These are phyloP conservation scores for Mortierella sp. DNA, from an alignment of 371 early-diverging fungal genomes.

Conservation along the genomic window DNA sequence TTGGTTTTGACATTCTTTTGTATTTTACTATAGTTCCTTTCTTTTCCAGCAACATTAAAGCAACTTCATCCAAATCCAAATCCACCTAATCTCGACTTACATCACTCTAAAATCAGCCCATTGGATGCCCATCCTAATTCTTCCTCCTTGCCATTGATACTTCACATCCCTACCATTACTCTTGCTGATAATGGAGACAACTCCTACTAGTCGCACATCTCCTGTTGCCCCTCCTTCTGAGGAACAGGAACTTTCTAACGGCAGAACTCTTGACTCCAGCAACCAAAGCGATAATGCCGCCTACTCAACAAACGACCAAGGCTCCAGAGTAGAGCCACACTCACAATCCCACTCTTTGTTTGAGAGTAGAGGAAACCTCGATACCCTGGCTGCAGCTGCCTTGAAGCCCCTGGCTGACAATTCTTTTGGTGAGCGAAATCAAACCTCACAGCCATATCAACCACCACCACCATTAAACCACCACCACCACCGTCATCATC, in stretches of 20 bases:
- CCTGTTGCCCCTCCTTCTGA: background rate
- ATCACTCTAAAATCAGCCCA: background rate
- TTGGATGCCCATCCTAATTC: background rate
- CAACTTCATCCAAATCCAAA: background rate
- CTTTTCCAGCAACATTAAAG: background rate
- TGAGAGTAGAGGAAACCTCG: slow-evolving; percentile 42
- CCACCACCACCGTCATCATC: background rate
- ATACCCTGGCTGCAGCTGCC: slow-evolving; percentile 50
- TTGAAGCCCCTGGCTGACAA: slow-evolving; percentile 32
- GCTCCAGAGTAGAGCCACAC: background rate
- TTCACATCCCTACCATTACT: background rate
- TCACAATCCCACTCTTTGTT: slow-evolving; percentile 14
- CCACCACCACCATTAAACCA: background rate
- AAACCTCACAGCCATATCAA: slow-evolving; percentile 5
- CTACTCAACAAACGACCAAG: background rate
- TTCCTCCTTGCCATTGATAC: background rate
- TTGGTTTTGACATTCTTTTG: slow-evolving; percentile 7
- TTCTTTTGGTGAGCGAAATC: slow-evolving; percentile 2
- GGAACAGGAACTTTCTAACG: background rate
- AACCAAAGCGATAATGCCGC: background rate
- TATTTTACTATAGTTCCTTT: background rate
- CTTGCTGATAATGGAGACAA: background rate
- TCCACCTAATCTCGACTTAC: background rate
- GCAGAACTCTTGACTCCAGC: background rate
- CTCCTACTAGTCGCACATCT: background rate